Conservation (phyloP, 179 eudicot species). For the Beta macrorhiza region DNA sequence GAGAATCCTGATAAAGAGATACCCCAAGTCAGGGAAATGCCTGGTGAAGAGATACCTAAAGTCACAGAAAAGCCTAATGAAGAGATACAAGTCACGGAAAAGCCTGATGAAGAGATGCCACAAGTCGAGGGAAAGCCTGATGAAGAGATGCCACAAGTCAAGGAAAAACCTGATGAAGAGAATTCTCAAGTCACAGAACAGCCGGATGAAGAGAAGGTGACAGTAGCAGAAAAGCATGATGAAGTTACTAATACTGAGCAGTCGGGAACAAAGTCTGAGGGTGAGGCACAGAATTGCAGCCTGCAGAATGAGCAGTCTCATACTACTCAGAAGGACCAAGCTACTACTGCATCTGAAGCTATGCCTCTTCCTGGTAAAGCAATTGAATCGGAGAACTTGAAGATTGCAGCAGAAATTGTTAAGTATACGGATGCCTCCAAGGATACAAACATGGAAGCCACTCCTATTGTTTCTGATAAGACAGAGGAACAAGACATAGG, state of each 20-base stretch:
- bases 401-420: conserved; percentile 28
- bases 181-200: not conserved
- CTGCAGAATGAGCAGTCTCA: conserved; percentile 32
- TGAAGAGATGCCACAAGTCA: conserved; percentile 1
- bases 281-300: conserved; percentile 33
- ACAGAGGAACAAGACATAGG: conserved; percentile 32
- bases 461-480: conserved; percentile 39
- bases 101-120: conserved; percentile 15
- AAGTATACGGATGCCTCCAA: conserved; percentile 34
- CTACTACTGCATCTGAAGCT: conserved; percentile 38
- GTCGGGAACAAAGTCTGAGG: conserved; percentile 17
- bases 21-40: conserved; percentile 9
- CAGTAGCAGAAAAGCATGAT: conserved; percentile 32
- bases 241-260: conserved; percentile 30
- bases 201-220: conserved; percentile 18
- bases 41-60: conserved; percentile 13
- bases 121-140: not conserved
- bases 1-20: conserved; percentile 22
- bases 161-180: not conserved
- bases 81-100: conserved; percentile 5
- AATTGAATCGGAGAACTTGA: conserved; percentile 22
- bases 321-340: conserved; percentile 31
- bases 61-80: conserved; percentile 24
- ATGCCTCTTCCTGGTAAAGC: conserved; percentile 36
- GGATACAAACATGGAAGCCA: conserved; percentile 36